Base-by-base conservation (phyloP, 139 green algal species). In the Dunaliella sp. region DNA sequence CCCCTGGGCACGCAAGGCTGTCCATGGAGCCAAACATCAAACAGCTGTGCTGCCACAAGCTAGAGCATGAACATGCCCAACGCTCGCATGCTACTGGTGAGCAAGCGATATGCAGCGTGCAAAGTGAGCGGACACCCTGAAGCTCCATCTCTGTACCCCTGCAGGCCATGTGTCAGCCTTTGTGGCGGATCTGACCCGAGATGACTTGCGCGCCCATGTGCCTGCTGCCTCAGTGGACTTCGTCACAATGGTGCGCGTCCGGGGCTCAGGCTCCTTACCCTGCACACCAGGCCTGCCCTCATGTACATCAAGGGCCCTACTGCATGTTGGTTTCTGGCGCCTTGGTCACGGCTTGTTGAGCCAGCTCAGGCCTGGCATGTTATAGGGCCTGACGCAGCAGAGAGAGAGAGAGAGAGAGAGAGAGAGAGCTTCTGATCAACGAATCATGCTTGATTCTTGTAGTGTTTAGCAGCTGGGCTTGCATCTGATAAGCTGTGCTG, bases 131-230 rank as follows among this genome's bases (percentile, higher is more conserved):
- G 22, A 3, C 22, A 79, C 22, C 25, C 3, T 3, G 3, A 30
- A 30, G 3, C 74, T 35, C 89, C 72, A 34, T 81, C 1, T 38
- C 36, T 36, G 59, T 36, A 75, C 31, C 80, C 36, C 57, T 33
- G 28, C 80, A 80, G 88, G 85, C 34, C 89, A 91, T 12, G 85
- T 96, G 38, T 78, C 82, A 24, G 94, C 93, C 3, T 98, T 98
- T 84, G 94, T 98, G 77, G 95, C 94, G 0, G 97, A 99, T 92
- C 88, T 98, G 36, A 96, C 95, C 0, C 1, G 24, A 1, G 90
- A 93, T 65, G 57, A 87, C 26, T 85, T 96, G 21, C 35, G 16
- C 1, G 31, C 26, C 1, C 3, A 84, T 58, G 82, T 91, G 1
- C 85, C 84, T 28, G 33, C 38, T 2, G 83, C 38, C 24, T 80